phyloP scores from a whole-genome alignment of 805 yeast genomes.

The Candida awuae region DNA sequence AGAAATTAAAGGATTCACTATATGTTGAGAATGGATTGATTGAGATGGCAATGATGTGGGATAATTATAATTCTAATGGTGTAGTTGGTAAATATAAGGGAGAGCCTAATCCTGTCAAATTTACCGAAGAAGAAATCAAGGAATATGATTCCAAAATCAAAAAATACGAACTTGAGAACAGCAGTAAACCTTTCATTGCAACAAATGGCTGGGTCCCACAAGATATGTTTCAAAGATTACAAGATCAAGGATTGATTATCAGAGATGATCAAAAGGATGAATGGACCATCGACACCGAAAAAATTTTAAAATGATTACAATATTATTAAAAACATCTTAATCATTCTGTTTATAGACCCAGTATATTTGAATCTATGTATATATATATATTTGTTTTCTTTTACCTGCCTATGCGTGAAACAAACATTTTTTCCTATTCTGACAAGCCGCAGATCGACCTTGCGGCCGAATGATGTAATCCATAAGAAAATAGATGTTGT shows the following conservation, averaged over 20 bases:
- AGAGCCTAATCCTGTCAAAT: constrained; percentile 50
- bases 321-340: no score
- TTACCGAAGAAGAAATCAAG: constrained; percentile 50
- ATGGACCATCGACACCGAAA: constrained; percentile 31
- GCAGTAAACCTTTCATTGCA: constrained; percentile 74
- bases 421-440: no score
- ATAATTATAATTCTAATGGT: constrained; percentile 49
- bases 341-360: no score
- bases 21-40: constrained; percentile 59
- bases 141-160: constrained; percentile 50
- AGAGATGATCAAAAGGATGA: constrained; percentile 38
- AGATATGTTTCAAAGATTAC: constrained; percentile 71
- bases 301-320: constrained; percentile 15
- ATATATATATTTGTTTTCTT: no score
- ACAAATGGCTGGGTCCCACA: constrained; percentile 96
- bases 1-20: constrained; percentile 49
- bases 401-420: no score
- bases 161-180: constrained; percentile 58
- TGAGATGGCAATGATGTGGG: constrained; percentile 65
- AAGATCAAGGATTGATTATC: constrained; percentile 60
- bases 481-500: no score
- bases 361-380: no score
- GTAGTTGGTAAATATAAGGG: constrained; percentile 34
- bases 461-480: no score
- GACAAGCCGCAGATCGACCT: no score